phyloP scores from a whole-genome alignment of 164 flowering plant genomes.

The Santalum album region DNA sequence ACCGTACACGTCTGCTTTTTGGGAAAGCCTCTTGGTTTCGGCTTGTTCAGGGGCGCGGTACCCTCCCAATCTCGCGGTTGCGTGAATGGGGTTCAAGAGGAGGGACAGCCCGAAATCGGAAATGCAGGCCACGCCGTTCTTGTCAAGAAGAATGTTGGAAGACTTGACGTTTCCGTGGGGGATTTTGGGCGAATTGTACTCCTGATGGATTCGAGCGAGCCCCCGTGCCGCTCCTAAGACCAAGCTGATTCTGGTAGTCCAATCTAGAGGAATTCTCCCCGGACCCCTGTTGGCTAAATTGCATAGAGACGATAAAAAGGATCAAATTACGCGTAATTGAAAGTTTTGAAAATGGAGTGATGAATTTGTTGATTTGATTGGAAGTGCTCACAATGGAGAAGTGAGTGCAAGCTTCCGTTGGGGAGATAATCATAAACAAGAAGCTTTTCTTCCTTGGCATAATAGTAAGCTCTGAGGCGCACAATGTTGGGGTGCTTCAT shows the following conservation, averaged over 20 bases:
- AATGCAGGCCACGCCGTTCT: slow-evolving; percentile 77
- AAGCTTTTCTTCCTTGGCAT: slow-evolving; percentile 94
- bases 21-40: slow-evolving; percentile 60
- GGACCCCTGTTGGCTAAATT: slow-evolving; percentile 71
- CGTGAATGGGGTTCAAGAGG: slow-evolving; percentile 72
- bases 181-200: slow-evolving; percentile 48
- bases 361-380: no score
- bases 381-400: slow-evolving; percentile 62
- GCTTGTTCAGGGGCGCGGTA: slow-evolving; percentile 88
- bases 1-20: slow-evolving; percentile 79
- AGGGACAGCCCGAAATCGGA: slow-evolving; percentile 82
- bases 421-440: slow-evolving; percentile 91
- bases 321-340: not conserved
- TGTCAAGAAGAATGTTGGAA: slow-evolving; percentile 79
- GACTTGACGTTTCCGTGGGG: slow-evolving; percentile 94
- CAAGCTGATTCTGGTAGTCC: slow-evolving; percentile 90
- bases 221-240: slow-evolving; percentile 88
- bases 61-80: slow-evolving; percentile 76
- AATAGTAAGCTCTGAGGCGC: slow-evolving; percentile 71
- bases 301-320: no score
- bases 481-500: slow-evolving; percentile 72
- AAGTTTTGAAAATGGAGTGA: not conserved
- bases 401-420: slow-evolving; percentile 80
- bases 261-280: slow-evolving; percentile 89
- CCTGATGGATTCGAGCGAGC: slow-evolving; percentile 63